Percentiles rank a stretch among this genome's conserved stretches.
Evolutionary conservation across 768 basidiomycete species (phyloP).

Genomic region (Amanita subjunquillea): DNA sequence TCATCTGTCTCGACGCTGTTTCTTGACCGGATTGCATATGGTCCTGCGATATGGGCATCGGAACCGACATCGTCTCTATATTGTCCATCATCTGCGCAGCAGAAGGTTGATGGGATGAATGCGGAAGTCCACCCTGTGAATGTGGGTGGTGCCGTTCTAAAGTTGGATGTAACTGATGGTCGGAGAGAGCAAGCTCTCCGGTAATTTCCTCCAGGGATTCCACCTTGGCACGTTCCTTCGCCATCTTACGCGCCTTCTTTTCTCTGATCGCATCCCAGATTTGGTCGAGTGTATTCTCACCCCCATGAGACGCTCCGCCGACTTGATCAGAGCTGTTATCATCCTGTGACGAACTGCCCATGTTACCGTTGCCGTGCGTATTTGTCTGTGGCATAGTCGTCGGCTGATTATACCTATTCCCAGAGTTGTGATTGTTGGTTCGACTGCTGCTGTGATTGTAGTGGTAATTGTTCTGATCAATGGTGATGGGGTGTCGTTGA

Average conservation of each 20-base stretch:
- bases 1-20: constrained; percentile 32
- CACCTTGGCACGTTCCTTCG: constrained; percentile 59
- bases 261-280: constrained; percentile 61
- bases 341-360: constrained; percentile 32
- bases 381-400: background rate
- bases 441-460: background rate
- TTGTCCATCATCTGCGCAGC: constrained; percentile 1
- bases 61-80: constrained; percentile 4
- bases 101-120: constrained; percentile 1
- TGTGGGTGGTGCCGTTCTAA: constrained; percentile 18
- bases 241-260: constrained; percentile 57
- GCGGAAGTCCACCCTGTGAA: background rate
- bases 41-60: constrained; percentile 3
- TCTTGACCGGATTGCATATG: constrained; percentile 9
- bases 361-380: constrained; percentile 19
- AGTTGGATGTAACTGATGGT: constrained; percentile 21
- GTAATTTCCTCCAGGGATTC: constrained; percentile 48
- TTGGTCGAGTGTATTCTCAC: constrained; percentile 37
- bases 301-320: background rate
- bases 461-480: constrained; percentile 4
- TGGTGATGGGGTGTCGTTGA: constrained; percentile 2
- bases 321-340: constrained; percentile 28
- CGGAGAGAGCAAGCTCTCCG: constrained; percentile 23
- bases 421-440: constrained; percentile 2
- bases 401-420: constrained; percentile 4